Conservation (phyloP, 2,329 filamentous ascomycete species). For the Diaporthe caulivora region DNA sequence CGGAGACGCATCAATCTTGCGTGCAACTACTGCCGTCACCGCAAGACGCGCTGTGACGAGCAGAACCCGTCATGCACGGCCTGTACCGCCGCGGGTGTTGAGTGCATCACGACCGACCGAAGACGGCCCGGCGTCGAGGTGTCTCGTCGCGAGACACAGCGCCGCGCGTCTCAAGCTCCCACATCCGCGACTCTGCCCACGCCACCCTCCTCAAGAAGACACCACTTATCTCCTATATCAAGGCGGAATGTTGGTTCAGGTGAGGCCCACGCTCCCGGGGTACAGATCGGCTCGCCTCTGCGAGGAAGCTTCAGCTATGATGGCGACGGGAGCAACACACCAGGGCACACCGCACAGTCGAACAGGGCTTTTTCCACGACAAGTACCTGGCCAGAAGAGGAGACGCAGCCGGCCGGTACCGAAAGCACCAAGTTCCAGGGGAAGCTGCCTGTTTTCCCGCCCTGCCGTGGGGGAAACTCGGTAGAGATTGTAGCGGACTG, state of each 20-base stretch:
- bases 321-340: neutral
- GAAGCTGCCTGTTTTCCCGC: neutral
- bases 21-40: constrained; percentile 46
- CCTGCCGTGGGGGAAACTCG: neutral
- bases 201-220: neutral
- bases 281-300: neutral
- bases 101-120: constrained; percentile 3
- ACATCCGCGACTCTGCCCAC: neutral
- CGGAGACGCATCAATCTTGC: constrained; percentile 42
- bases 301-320: neutral
- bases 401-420: neutral
- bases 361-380: neutral
- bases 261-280: neutral
- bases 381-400: neutral
- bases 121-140: constrained; percentile 5
- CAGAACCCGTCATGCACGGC: constrained; percentile 43
- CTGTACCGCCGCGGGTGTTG: neutral
- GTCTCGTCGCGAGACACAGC: neutral
- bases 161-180: neutral
- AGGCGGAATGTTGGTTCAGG: neutral
- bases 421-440: neutral
- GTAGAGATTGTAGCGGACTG: neutral
- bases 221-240: neutral
- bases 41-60: constrained; percentile 49
- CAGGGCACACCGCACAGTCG: neutral